Evolutionary conservation across 208 protist species (phyloP).

Genomic region (Crithidia brevicula): DNA sequence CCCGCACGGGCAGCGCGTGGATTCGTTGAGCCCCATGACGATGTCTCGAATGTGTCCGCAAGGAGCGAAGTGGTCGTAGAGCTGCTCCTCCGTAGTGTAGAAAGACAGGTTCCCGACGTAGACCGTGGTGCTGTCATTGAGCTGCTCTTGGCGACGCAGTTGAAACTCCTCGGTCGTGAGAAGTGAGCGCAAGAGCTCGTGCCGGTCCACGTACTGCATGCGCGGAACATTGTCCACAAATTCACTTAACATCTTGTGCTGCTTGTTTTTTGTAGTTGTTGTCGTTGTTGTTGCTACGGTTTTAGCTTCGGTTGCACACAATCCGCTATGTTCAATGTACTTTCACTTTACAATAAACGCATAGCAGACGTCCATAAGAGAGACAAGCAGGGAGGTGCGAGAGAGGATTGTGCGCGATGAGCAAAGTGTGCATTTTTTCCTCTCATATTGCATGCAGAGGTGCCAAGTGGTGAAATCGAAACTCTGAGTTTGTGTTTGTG

Average conservation of each 20-base stretch:
- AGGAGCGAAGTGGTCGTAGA: conserved; percentile 95
- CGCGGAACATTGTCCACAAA: conserved; percentile 65
- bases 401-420: no score
- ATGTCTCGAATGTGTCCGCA: conserved; percentile 96
- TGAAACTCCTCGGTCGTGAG: conserved; percentile 74
- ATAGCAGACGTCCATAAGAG: no score
- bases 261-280: neutral
- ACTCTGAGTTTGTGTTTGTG: no score
- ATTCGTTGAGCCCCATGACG: conserved; percentile 98
- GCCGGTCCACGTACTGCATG: conserved; percentile 88
- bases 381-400: no score
- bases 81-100: conserved; percentile 97
- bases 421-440: no score
- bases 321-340: no score
- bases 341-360: no score
- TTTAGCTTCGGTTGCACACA: no score
- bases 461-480: no score
- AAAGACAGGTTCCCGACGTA: conserved; percentile 99
- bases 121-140: conserved; percentile 86
- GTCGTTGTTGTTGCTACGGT: no score
- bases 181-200: conserved; percentile 73
- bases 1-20: conserved; percentile 96
- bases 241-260: conserved; percentile 71
- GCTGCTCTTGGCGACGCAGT: conserved; percentile 63
- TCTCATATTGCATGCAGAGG: no score